Percentiles rank a stretch among this genome's conserved stretches.
Conservation (phyloP, 139 green algal species). For the Pleodorina starrii region DNA sequence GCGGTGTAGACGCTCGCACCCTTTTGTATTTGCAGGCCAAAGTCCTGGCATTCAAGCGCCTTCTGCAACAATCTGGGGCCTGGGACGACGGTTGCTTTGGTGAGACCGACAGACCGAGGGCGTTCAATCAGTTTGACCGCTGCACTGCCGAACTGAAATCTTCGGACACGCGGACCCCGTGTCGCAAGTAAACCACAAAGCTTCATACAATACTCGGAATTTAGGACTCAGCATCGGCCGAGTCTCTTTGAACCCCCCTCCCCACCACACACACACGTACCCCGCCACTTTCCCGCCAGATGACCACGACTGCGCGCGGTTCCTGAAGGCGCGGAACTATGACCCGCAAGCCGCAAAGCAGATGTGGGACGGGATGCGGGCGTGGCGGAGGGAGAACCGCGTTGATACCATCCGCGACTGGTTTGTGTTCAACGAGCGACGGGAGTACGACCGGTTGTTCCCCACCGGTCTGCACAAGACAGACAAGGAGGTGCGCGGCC, state of each 20-base stretch:
- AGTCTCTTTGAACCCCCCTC: too few species aligned
- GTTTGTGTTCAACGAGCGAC: conserved; percentile 89
- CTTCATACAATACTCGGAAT: too few species aligned
- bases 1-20: not conserved
- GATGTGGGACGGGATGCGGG: conserved; percentile 71
- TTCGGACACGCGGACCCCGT: too few species aligned
- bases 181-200: too few species aligned
- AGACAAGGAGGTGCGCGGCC: conserved; percentile 67
- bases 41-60: not conserved
- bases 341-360: conserved; percentile 58
- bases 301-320: conserved; percentile 59
- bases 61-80: not conserved
- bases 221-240: too few species aligned
- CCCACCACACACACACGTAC: too few species aligned
- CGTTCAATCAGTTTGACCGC: conserved; percentile 6
- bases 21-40: not conserved
- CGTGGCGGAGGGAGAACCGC: conserved; percentile 73
- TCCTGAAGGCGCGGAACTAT: conserved; percentile 74
- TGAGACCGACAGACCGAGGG: not conserved
- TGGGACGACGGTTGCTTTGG: conserved; percentile 11
- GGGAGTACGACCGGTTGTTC: conserved; percentile 88
- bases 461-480: conserved; percentile 74
- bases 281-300: not conserved
- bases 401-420: conserved; percentile 82
- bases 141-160: not conserved